phyloP scores from a whole-genome alignment of 306 rosid genomes.

The Pyrus communis region DNA sequence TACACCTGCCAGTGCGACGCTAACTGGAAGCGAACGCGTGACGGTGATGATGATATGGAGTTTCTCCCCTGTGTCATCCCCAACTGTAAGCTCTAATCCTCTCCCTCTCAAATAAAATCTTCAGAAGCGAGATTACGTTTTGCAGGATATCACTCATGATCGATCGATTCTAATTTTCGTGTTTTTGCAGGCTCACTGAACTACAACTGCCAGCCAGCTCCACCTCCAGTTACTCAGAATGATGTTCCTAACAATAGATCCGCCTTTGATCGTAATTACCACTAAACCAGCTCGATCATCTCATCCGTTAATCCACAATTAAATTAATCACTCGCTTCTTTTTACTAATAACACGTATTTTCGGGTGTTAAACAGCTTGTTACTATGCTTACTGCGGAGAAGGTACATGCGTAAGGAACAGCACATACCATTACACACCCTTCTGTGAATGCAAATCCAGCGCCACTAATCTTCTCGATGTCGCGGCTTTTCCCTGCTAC shows the following conservation, averaged over 20 bases:
- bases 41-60: conserved; percentile 20
- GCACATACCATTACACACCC: conserved; percentile 25
- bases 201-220: conserved; percentile 71
- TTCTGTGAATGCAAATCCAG: conserved; percentile 42
- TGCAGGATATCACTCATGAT: not conserved
- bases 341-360: not conserved
- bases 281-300: not conserved
- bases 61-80: conserved; percentile 95
- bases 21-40: conserved; percentile 60
- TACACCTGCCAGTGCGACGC: conserved; percentile 51
- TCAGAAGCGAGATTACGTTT: not conserved
- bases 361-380: conserved; percentile 42
- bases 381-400: conserved; percentile 79
- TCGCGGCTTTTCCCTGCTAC: conserved; percentile 67
- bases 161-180: not conserved
- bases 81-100: conserved; percentile 31
- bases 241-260: conserved; percentile 39
- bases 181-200: conserved; percentile 47
- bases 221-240: conserved; percentile 43
- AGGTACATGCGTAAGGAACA: conserved; percentile 43
- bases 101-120: not conserved
- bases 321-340: not conserved
- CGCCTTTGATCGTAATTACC: conserved; percentile 52
- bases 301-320: not conserved
- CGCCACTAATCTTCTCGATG: conserved; percentile 52